Base-by-base conservation (phyloP, 2,329 filamentous ascomycete species). In the Aureobasidium pullulans region DNA sequence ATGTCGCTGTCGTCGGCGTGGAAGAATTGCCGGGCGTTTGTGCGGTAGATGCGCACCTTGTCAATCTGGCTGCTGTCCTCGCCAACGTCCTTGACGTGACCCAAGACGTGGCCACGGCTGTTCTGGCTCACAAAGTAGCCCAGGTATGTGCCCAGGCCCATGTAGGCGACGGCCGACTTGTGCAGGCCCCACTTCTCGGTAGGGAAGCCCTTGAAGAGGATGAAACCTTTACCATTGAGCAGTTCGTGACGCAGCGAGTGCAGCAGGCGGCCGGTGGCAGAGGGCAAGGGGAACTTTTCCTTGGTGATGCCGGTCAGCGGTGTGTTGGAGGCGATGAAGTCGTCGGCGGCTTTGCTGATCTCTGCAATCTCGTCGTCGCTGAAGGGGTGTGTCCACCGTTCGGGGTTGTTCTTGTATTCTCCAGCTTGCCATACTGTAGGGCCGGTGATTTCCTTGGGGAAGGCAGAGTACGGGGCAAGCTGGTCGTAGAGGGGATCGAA, bases 91-190 rank as follows among this genome's bases (percentile, higher is more conserved):
- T 95, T 92, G 67, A 94, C 90, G 71, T 95, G 90, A 5, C 90
- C 90, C 1, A 95, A 81, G 11, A 93, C 87, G 72, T 94, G 89
- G 46, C 90, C 90, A 16, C 84, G 83, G 16, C 86, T 85, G 75
- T 96, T 96, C 69, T 96, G 91, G 28, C 84, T 89, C 42, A 96
- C 84, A 64, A 94, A 93, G 77, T 95, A 94, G 61, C 91, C 90
- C 9, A 96, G 80, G 72, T 96, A 87, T 5, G 88, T 89, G 42
- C 70, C 77, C 0, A 96, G 80, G 4, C 91, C 91, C 86, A 96
- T 92, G 75, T 95, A 96, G n/a, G 87, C 90, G 10, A 90, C 85
- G 7, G 90, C 90, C 10, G 84, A 89, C 76, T 96, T 96, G 70
- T 84, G 81, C 56, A 84, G 82, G 0, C 86, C 84, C 91, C 91